phyloP scores from a whole-genome alignment of 139 green algal genomes.

The Chlorella sorokiniana region DNA sequence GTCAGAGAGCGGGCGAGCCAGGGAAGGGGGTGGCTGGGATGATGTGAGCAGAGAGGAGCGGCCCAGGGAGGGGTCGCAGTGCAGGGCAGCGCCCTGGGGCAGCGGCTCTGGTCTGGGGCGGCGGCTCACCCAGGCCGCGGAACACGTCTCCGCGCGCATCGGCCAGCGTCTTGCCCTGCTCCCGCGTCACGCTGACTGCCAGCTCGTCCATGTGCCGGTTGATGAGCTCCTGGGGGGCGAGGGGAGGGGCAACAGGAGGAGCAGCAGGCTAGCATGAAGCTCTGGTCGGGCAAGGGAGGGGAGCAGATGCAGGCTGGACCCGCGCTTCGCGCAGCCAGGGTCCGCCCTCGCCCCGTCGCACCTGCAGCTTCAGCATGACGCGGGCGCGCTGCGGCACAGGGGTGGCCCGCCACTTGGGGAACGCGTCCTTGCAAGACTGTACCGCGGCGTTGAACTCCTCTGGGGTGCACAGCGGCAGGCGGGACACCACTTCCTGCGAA shows the following conservation, averaged over 20 bases:
- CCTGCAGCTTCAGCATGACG: conserved; percentile 92
- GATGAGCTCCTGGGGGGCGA: conserved; percentile 72
- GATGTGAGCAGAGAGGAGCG: too few relatives aligned
- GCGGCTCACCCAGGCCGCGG: conserved; percentile 78
- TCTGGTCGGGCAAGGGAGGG: too few relatives aligned
- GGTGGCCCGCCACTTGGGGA: conserved; percentile 79
- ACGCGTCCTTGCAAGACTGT: conserved; percentile 76
- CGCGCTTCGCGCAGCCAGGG: too few relatives aligned
- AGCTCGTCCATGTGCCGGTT: conserved; percentile 89
- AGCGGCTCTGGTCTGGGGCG: background rate
- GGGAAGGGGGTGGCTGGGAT: too few relatives aligned
- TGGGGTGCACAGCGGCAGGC: conserved; percentile 76
- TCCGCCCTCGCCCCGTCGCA: background rate
- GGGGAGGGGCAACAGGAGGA: background rate
- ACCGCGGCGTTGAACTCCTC: conserved; percentile 92
- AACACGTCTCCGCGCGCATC: conserved; percentile 95
- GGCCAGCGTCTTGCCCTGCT: conserved; percentile 96
- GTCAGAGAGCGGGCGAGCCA: too few relatives aligned
- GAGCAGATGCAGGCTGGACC: too few relatives aligned
- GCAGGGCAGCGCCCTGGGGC: too few relatives aligned
- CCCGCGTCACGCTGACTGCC: conserved; percentile 79
- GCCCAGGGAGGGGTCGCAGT: background rate
- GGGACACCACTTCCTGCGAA: conserved; percentile 82
- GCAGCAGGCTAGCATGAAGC: background rate
- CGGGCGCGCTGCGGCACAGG: conserved; percentile 76